Percentiles rank a stretch among this genome's conserved stretches.
These are phyloP conservation scores for Plasmodium vinckei DNA, from an alignment of 169 alveolate genomes.

Conservation along the genomic window DNA sequence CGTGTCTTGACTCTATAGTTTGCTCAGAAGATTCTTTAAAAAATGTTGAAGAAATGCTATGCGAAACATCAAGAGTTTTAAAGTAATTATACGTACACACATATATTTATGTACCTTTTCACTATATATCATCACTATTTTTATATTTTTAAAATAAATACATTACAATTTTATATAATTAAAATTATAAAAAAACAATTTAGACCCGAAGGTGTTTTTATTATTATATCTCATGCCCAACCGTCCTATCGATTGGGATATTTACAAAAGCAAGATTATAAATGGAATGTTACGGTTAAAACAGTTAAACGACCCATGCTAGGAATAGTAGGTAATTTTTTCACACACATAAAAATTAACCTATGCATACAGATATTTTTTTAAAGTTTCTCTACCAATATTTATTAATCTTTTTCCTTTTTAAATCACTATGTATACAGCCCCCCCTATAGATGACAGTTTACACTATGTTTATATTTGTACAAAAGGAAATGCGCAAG, in stretches of 20 bases:
- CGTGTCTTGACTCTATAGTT: slow-evolving; percentile 84
- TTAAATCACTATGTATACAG: background rate
- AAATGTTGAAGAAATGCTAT: slow-evolving; percentile 62
- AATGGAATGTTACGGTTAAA: slow-evolving; percentile 63
- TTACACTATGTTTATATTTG: slow-evolving; percentile 71
- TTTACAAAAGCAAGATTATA: slow-evolving; percentile 63
- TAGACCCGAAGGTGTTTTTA: slow-evolving; percentile 64
- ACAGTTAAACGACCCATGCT: slow-evolving; percentile 72
- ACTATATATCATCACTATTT: background rate
- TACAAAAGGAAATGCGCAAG: slow-evolving; percentile 28
- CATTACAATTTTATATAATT: slow-evolving; percentile 14
- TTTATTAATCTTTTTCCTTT: background rate
- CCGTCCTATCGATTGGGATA: slow-evolving; percentile 72
- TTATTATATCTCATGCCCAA: slow-evolving; percentile 76
- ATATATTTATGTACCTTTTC: background rate
- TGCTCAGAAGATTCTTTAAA: slow-evolving; percentile 73
- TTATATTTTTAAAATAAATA: background rate
- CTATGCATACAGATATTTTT: no score
- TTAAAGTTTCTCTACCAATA: background rate
- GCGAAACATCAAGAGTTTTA: slow-evolving; percentile 66
- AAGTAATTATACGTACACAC: slow-evolving; percentile 18
- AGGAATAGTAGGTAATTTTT: slow-evolving; percentile 69
- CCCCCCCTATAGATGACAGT: slow-evolving; percentile 73
- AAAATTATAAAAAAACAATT: background rate
- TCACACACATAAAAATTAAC: no score